phyloP scores from a whole-genome alignment of 257 asterid species.

The Datura wrightii region DNA sequence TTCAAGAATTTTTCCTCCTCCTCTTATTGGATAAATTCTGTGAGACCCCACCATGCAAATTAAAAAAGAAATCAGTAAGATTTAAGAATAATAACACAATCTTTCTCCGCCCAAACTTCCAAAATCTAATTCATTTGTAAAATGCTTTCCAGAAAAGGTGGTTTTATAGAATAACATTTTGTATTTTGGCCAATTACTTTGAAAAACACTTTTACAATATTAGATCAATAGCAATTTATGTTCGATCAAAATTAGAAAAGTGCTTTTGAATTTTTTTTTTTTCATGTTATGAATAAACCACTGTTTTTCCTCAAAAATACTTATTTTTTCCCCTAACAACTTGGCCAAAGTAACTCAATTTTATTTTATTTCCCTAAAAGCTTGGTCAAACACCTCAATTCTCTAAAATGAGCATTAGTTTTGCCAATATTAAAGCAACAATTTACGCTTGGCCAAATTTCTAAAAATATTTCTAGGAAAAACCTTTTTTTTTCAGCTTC shows the following conservation, averaged over 20 bases:
- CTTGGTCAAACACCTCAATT: neutral
- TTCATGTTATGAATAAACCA: neutral
- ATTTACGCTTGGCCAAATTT: neutral
- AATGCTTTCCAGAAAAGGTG: neutral
- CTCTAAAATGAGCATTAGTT: neutral
- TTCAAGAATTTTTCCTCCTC: conserved; percentile 68
- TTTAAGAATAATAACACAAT: neutral
- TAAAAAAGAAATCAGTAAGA: neutral
- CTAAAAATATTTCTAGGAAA: neutral
- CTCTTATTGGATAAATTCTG: conserved; percentile 65
- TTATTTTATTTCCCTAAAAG: neutral
- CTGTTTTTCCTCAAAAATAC: neutral
- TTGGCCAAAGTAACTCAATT: neutral
- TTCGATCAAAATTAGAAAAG: neutral
- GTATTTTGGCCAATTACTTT: neutral
- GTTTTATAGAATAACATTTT: neutral
- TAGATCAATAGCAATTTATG: neutral
- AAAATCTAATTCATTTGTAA: neutral
- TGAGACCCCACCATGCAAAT: neutral
- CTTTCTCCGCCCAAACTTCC: neutral
- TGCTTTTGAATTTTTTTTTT: neutral
- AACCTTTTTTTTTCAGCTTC: neutral
- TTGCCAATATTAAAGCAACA: neutral
- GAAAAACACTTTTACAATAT: neutral
- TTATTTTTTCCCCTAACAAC: neutral